Evolutionary conservation across 2,329 filamentous ascomycete genomes (phyloP).

Genomic region (Monosporascus sp.): DNA sequence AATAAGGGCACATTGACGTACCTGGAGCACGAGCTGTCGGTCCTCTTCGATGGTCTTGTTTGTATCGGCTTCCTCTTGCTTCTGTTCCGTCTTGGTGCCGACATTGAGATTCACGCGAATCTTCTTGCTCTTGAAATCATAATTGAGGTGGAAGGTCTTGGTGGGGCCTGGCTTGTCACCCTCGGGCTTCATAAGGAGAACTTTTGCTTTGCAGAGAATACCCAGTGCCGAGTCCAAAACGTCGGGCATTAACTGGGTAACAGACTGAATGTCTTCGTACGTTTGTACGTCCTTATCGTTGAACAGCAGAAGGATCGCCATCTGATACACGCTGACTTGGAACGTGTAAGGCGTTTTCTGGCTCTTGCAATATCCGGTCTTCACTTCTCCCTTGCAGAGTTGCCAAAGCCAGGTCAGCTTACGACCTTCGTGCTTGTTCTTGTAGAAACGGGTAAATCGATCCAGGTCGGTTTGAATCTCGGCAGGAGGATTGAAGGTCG

Average conservation of each 20-base stretch:
- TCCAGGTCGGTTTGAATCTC: constrained; percentile 86
- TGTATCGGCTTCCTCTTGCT: constrained; percentile 92
- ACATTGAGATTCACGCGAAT: constrained; percentile 95
- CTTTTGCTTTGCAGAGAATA: constrained; percentile 89
- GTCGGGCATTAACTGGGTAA: constrained; percentile 74
- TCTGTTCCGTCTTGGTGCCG: constrained; percentile 89
- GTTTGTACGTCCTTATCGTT: constrained; percentile 82
- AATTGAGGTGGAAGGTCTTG: constrained; percentile 79
- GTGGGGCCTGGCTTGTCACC: constrained; percentile 72
- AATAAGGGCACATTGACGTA: constrained; percentile 41
- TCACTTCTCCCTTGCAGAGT: constrained; percentile 93
- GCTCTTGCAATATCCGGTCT: constrained; percentile 84
- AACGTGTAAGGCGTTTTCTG: constrained; percentile 92
- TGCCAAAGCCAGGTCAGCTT: constrained; percentile 99
- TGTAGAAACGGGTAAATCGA: constrained; percentile 86
- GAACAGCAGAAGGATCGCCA: constrained; percentile 91
- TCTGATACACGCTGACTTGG: constrained; percentile 96
- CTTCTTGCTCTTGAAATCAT: constrained; percentile 98
- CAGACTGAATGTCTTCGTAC: constrained; percentile 81
- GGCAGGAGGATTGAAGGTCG: constrained; percentile 79
- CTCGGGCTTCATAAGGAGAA: constrained; percentile 67
- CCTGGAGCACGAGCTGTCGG: constrained; percentile 91
- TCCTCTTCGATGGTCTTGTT: constrained; percentile 99
- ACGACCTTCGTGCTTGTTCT: constrained; percentile 90
- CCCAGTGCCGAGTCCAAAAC: constrained; percentile 80